Evolutionary conservation across 305 asterid genomes (phyloP).

Genomic region (Fraxinus baroniana): DNA sequence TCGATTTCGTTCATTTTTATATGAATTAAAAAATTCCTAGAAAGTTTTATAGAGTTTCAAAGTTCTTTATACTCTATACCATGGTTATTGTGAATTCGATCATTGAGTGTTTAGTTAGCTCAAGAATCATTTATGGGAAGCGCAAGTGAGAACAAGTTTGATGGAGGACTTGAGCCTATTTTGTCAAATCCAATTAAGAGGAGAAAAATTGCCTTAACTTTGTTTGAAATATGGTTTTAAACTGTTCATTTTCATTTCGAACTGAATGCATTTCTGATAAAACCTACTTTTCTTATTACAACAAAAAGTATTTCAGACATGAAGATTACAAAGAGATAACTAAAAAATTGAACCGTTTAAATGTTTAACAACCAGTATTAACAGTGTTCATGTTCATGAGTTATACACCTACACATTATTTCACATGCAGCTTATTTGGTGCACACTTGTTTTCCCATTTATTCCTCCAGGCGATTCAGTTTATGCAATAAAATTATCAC

Average conservation of each 20-base stretch:
- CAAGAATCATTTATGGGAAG: not conserved
- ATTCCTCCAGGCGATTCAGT: not conserved
- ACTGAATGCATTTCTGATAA: not conserved
- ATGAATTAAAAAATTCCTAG: not conserved
- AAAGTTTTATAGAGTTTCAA: not conserved
- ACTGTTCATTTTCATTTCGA: not conserved
- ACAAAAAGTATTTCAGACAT: not conserved
- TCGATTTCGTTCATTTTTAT: conserved; percentile 2
- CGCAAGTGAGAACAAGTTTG: not conserved
- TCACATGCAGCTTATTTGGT: not conserved
- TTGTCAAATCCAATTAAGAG: not conserved
- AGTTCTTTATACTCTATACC: not conserved
- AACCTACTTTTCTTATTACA: not conserved
- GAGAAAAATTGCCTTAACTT: not conserved
- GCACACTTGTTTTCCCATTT: not conserved
- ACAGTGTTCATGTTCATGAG: not conserved
- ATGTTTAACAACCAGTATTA: not conserved
- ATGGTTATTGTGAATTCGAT: not conserved
- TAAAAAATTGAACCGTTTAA: not conserved
- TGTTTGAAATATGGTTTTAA: not conserved
- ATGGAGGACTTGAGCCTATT: not conserved
- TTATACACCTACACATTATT: not conserved
- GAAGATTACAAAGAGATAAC: not conserved
- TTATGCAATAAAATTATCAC: not conserved
- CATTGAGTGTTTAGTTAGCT: not conserved